phyloP scores from a whole-genome alignment of 768 basidiomycete genomes.

The Neoboletus subvelutipes region DNA sequence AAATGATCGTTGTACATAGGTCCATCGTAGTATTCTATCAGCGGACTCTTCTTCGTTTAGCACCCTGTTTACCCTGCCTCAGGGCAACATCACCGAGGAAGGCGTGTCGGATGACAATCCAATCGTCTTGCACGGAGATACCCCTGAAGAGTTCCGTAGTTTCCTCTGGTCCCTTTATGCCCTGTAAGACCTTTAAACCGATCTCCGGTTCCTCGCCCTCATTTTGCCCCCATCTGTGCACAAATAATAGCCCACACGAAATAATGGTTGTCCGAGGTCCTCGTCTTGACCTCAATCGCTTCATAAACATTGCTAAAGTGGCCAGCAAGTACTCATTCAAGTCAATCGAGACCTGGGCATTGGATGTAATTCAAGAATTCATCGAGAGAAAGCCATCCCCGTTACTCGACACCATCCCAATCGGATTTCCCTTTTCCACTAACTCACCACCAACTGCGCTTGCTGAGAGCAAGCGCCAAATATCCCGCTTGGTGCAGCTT shows the following conservation, averaged over 20 bases:
- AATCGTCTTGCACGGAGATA: conserved; percentile 61
- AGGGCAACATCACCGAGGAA: conserved; percentile 49
- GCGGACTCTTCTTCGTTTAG: conserved; percentile 64
- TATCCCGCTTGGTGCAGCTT: conserved; percentile 61
- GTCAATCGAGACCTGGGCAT: conserved; percentile 69
- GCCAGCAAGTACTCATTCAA: conserved; percentile 77
- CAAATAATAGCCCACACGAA: conserved; percentile 56
- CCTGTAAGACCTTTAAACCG: conserved; percentile 44
- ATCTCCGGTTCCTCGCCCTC: background rate
- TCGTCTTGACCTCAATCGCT: conserved; percentile 49
- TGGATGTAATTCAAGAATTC: conserved; percentile 70
- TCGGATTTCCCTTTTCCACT: conserved; percentile 24
- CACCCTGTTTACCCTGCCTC: conserved; percentile 66
- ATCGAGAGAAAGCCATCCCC: conserved; percentile 59
- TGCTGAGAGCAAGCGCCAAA: conserved; percentile 43
- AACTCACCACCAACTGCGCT: conserved; percentile 35
- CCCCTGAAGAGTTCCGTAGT: conserved; percentile 62
- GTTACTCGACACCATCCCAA: conserved; percentile 43
- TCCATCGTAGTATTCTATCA: conserved; percentile 59
- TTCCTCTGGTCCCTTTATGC: conserved; percentile 81
- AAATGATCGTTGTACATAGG: conserved; percentile 35
- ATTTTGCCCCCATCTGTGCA: background rate
- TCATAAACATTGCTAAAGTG: conserved; percentile 63
- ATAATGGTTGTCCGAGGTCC: conserved; percentile 47
- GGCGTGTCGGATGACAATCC: conserved; percentile 66